Base-by-base conservation (phyloP, 139 green algal species). In the Chlamydomonas schloesseri region DNA sequence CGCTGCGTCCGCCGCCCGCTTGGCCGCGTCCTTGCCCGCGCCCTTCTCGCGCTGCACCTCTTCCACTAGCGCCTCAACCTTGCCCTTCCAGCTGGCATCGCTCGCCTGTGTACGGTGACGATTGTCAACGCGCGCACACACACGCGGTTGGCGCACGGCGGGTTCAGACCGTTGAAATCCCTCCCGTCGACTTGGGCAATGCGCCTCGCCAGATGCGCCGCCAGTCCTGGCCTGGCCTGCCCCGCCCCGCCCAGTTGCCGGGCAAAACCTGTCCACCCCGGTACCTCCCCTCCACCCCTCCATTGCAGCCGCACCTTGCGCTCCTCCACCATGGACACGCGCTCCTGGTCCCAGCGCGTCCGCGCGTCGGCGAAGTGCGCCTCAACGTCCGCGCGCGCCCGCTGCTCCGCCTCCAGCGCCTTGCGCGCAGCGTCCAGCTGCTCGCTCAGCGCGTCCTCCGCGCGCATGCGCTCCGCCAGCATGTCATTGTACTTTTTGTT, bases 401-500 rank as follows among this genome's bases (percentile, higher is more conserved):
- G 31, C 11, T 2, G 46, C 73, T 82, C 33, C 42, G 42, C 62
- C 65, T 85, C 76, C 50, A 90, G 80, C 88, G 84, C 31, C 28
- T 36, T 26, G 50, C 88, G 58, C 36, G 89, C 47, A 53, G 29
- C 72, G 33, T 31, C 80, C 20, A 90, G 28, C 47, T 88, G 33
- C n/a, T 88, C 84, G n/a, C 10, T 78, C 36, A 91, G 85, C 20
- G 65, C 76, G 34, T 93, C 84, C 60, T 91, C 87, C 13, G 24
- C 29, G 2, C 74, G 64, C 90, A 91, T 89, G 20, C 82, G 69
- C 60, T 94, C 91, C n/a, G 93, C 86, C 46, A 95, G 90, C 93
- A 95, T 94, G 47, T 91, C 73, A 55, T 94, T 94, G 74, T 94
- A 95, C 37, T 91, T 93, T 9, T 89, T 76, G 78, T 95, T 95